Base-by-base conservation (phyloP, 768 basidiomycete species). In the Tylopilus subfusipes region DNA sequence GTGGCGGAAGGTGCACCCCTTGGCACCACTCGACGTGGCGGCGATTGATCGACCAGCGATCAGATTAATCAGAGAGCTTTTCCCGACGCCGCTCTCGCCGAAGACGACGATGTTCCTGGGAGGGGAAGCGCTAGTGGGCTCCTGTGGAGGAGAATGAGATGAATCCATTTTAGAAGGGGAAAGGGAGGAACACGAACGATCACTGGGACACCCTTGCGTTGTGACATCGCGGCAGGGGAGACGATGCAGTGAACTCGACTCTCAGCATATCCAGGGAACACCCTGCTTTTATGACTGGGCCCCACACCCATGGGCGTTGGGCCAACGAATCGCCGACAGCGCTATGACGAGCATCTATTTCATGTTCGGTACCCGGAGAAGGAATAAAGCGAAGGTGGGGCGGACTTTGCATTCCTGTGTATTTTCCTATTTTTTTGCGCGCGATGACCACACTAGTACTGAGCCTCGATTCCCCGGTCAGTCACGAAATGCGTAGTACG, bases 41-140 rank as follows among this genome's bases (percentile, higher is more conserved):
- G 75, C 75, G 25, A 63, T 74, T 74, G 61, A 76, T 65, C 52
- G 76, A 62, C 63, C 65, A 50, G 63, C 63, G 42, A 79, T 59
- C 69, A 76, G 68, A 61, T 77, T 75, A 49, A 79, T 61, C 51
- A 76, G 61, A n/a, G 73, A 75, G 60, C 76, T 74, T 56, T 79
- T 78, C 31, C 71, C 66, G 39, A 75, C 63, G 2, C 67, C 68
- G 46, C 60, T 61, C 56, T 67, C 68, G 30, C 60, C 64, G 18
- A 68, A 68, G 54, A 68, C 58, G 47, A 64, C 60, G 22, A 70
- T 40, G 55, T 70, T 68, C 48, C 53, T 65, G 12, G 57, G 29
- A n/a, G 61, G 31, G 44, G n/a, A 29, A 22, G 36, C 52, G 56
- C 31, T 21, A 21, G 53, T 7, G 53, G 42, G 40, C 13, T 56